Evolutionary conservation across 2,329 filamentous ascomycete genomes (phyloP).

Genomic region (Cryphonectria nitschkei): DNA sequence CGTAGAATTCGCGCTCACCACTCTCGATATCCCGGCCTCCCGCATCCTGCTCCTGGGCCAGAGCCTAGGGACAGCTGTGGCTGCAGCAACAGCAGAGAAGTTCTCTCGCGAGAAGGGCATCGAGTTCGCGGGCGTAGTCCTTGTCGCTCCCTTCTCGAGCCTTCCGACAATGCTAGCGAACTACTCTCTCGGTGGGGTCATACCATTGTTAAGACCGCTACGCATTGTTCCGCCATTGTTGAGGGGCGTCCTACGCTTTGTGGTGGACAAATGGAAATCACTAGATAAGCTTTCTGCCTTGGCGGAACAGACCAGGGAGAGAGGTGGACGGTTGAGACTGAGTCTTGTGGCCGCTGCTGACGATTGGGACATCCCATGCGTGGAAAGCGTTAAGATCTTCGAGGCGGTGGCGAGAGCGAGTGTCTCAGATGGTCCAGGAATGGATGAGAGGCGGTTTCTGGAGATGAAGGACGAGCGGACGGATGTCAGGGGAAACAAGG

Average conservation of each 20-base stretch:
- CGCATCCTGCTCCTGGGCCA: conserved; percentile 84
- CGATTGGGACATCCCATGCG: conserved; percentile 81
- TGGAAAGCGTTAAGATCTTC: conserved; percentile 68
- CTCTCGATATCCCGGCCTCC: conserved; percentile 66
- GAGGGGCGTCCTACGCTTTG: conserved; percentile 60
- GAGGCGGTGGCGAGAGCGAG: conserved; percentile 59
- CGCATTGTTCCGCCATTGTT: conserved; percentile 67
- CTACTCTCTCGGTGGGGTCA: conserved; percentile 76
- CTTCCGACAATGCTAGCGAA: conserved; percentile 73
- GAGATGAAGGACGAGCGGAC: conserved; percentile 49
- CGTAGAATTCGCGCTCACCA: conserved; percentile 71
- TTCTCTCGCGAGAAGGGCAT: conserved; percentile 60
- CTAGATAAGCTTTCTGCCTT: conserved; percentile 65
- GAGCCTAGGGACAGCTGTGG: conserved; percentile 85
- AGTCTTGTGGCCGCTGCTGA: conserved; percentile 79
- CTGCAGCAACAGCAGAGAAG: conserved; percentile 72
- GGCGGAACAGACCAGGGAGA: conserved; percentile 53
- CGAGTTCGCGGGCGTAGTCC: conserved; percentile 78
- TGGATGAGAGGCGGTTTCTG: conserved; percentile 41
- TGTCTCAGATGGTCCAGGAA: conserved; percentile 42
- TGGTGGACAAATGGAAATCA: conserved; percentile 84
- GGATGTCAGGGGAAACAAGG: conserved; percentile 47
- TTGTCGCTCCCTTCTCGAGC: conserved; percentile 79
- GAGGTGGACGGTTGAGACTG: conserved; percentile 57
- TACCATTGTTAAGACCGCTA: conserved; percentile 81